Evolutionary conservation across 2,329 filamentous ascomycete genomes (phyloP), one percentile per base, ranked within the genome.

Genomic region (Epichloe uncinata): DNA sequence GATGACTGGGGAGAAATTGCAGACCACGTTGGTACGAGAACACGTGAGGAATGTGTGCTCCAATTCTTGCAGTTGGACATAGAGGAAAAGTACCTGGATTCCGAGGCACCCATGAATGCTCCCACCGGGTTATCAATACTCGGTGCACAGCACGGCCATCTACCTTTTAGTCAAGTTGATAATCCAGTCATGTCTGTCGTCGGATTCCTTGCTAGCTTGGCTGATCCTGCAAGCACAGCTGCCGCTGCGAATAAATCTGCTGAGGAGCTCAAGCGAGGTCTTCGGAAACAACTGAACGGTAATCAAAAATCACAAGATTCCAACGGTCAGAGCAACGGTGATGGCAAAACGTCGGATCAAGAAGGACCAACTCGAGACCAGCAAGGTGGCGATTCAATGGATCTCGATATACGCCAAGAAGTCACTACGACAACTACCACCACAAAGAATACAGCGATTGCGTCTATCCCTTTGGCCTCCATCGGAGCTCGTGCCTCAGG

Each of bases 141-240:
- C 36, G 84, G 85, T 35, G 77, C 81, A 50, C 78, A 87, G 47
- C 79, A 84, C 52, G 90, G 90, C 8, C 82, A 88, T 54, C 76
- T 95, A 43, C 93, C 93, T 0, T 93, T 97, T 66, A 90, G 81
- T 64, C 87, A 95, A 63, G 83, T 86, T 13, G 93, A 98, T 60
- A 98, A 97, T 66, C 91, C 94, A 0, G 87, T 98, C 55, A 84
- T 98, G 78, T 95, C 90, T 18, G 93, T 97, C 2, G 87, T 98
- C 58, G 86, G 87, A 49, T 98, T 96, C 73, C 75, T 98, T 9
- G 91, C 91, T 45, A 87, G 88, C 55, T 79, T 98, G 52, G 87
- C 90, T 1, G 90, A 96, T 56, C 91, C 93, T 1, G 83, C 82
- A 43, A 88, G 91, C 55, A 90, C 93, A 2, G 91, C 93, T 1